These are phyloP conservation scores for Acanthamoeba triangularis DNA, from an alignment of 208 protist genomes.

Conservation along the genomic window DNA sequence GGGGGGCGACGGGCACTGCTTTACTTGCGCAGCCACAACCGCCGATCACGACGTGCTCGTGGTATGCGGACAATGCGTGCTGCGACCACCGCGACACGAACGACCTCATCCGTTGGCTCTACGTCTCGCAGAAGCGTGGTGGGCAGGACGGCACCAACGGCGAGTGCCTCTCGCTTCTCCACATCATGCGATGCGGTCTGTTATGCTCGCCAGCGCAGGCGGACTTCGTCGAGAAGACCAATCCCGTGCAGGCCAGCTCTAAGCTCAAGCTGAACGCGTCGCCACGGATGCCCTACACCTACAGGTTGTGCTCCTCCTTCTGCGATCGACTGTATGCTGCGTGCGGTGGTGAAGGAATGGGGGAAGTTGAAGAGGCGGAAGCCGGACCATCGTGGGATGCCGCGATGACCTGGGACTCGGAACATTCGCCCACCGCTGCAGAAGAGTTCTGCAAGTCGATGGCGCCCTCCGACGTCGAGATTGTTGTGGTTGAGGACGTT, in stretches of 20 bases:
- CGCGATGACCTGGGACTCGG: neutral
- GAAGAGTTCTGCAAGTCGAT: constrained; percentile 48
- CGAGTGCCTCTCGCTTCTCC: neutral
- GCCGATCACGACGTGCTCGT: neutral
- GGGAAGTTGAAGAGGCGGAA: neutral
- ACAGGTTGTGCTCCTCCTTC: constrained; percentile 42
- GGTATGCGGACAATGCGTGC: constrained; percentile 43
- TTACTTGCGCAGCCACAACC: neutral
- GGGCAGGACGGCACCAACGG: neutral
- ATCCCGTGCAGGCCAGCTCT: neutral
- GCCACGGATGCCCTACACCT: neutral
- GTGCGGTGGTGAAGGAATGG: neutral
- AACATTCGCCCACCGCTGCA: neutral
- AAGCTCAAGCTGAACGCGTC: neutral
- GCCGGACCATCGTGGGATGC: neutral
- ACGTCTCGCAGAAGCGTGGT: neutral
- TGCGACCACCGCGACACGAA: constrained; percentile 10
- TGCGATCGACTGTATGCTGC: neutral
- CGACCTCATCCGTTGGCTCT: constrained; percentile 36
- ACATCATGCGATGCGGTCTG: constrained; percentile 34
- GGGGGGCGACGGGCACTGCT: too few relatives aligned
- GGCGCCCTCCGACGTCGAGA: neutral
- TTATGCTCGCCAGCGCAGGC: constrained; percentile 16
- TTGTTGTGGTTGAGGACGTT: neutral
- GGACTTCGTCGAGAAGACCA: neutral